A percentile compares a stretch with the other conserved stretches of the same genome.
phyloP scores from a whole-genome alignment of 2,329 filamentous ascomycete genomes.

The Fusarium cicatricum region DNA sequence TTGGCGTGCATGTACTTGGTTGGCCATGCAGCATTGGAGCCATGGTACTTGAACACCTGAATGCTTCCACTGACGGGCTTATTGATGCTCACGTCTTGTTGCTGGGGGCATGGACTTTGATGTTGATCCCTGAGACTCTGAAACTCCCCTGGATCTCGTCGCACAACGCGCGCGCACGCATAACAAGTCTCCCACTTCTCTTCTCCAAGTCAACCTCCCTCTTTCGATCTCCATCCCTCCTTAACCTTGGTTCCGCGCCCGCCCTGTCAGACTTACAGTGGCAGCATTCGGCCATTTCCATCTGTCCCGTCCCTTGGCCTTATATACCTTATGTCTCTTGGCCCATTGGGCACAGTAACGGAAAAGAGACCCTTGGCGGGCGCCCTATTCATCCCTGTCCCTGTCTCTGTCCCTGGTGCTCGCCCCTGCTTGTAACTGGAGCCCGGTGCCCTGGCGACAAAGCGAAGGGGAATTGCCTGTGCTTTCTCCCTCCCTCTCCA shows the following conservation, averaged over 20 bases:
- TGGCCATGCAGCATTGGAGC: background rate
- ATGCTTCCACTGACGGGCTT: no score
- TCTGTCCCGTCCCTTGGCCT: conserved; percentile 1
- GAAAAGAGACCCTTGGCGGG: conserved; percentile 33
- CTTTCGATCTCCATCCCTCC: conserved; percentile 9
- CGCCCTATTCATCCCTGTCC: conserved; percentile 32
- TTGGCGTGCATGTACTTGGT: conserved; percentile 14
- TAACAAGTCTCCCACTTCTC: background rate
- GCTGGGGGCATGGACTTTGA: conserved; percentile 29
- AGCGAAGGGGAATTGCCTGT: conserved; percentile 30
- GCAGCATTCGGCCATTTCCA: conserved; percentile 6
- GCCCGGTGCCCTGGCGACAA: conserved; percentile 39
- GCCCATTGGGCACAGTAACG: conserved; percentile 10
- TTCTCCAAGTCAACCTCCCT: conserved; percentile 4
- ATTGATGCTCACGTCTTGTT: conserved; percentile 4
- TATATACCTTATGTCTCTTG: background rate
- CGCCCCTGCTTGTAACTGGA: conserved; percentile 36
- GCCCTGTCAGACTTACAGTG: conserved; percentile 11
- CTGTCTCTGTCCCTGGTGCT: conserved; percentile 27
- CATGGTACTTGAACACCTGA: no score
- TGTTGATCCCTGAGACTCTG: conserved; percentile 42
- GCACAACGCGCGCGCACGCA: conserved; percentile 12
- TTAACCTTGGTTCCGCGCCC: conserved; percentile 9
- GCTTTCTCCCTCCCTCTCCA: conserved; percentile 18
- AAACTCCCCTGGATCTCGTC: conserved; percentile 41